Conservation (phyloP, 768 basidiomycete species). For the Suillus spraguei region DNA sequence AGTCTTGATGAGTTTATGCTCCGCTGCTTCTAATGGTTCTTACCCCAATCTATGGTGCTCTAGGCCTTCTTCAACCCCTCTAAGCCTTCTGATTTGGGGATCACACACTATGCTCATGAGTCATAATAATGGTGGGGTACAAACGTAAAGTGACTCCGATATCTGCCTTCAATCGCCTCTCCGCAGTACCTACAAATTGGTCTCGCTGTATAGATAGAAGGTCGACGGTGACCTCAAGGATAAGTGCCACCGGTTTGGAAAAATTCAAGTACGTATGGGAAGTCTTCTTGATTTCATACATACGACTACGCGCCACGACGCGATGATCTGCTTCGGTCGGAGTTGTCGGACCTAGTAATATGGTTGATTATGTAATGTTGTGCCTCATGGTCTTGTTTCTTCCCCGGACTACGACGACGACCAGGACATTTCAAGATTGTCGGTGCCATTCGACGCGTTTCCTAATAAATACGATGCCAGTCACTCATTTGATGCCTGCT, state of each 20-base stretch:
- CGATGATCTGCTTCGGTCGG: background rate
- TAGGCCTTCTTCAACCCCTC: background rate
- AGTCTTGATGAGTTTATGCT: background rate
- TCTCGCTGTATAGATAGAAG: background rate
- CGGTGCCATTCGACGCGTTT: conserved; percentile 1
- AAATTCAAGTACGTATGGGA: background rate
- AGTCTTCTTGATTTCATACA: background rate
- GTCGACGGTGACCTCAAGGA: background rate
- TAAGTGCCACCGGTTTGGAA: background rate
- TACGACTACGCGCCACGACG: background rate
- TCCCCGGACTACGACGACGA: conserved; percentile 1
- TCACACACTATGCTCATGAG: background rate
- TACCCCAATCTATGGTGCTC: background rate
- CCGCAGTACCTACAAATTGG: background rate
- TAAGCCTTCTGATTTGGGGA: background rate
- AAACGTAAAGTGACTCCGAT: background rate
- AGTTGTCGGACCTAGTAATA: conserved; percentile 5
- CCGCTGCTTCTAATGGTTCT: background rate
- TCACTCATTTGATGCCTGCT: conserved; percentile 50
- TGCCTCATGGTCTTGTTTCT: background rate
- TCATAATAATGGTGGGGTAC: background rate
- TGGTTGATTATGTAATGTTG: background rate
- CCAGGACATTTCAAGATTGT: conserved; percentile 4
- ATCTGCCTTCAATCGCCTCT: background rate
- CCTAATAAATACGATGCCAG: conserved; percentile 39